phyloP scores from a whole-genome alignment of 441 rosid genomes.

The Kokia cookei region DNA sequence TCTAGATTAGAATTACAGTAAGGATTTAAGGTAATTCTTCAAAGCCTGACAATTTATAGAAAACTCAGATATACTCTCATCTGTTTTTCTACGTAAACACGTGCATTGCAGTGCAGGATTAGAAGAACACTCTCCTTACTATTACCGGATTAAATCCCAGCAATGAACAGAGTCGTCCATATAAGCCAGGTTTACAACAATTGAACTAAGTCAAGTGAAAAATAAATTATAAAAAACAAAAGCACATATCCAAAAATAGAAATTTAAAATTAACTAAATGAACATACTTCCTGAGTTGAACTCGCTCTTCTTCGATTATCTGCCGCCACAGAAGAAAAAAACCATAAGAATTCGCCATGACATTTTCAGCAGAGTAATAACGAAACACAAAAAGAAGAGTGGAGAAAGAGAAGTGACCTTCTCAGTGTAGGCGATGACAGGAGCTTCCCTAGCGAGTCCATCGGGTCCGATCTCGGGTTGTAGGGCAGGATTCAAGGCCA shows the following conservation, averaged over 20 bases:
- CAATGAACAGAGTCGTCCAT: neutral
- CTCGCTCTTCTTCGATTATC: slow-evolving; percentile 84
- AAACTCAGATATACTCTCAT: neutral
- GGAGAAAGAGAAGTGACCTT: slow-evolving; percentile 36
- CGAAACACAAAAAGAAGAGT: neutral
- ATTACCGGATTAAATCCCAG: neutral
- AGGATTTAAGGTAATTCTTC: neutral
- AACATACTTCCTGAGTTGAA: slow-evolving; percentile 76
- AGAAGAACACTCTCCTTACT: neutral
- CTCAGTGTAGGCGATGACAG: slow-evolving; percentile 87
- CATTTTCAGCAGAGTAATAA: neutral
- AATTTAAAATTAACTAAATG: neutral
- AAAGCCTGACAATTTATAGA: neutral
- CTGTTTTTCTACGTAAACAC: neutral
- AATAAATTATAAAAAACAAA: neutral
- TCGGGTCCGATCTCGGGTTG: slow-evolving; percentile 84
- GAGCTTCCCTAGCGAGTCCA: slow-evolving; percentile 77
- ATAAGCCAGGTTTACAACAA: neutral
- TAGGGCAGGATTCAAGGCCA: slow-evolving; percentile 58
- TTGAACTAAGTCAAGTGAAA: neutral
- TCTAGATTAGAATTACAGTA: neutral
- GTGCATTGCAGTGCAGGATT: neutral
- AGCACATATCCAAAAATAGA: neutral
- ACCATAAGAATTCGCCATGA: slow-evolving; percentile 6
- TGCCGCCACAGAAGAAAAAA: slow-evolving; percentile 17